Evolutionary conservation across 1,284 basidiomycete genomes (phyloP), one percentile per base, ranked within the genome.

Genomic region (Sporisorium exsertum): DNA sequence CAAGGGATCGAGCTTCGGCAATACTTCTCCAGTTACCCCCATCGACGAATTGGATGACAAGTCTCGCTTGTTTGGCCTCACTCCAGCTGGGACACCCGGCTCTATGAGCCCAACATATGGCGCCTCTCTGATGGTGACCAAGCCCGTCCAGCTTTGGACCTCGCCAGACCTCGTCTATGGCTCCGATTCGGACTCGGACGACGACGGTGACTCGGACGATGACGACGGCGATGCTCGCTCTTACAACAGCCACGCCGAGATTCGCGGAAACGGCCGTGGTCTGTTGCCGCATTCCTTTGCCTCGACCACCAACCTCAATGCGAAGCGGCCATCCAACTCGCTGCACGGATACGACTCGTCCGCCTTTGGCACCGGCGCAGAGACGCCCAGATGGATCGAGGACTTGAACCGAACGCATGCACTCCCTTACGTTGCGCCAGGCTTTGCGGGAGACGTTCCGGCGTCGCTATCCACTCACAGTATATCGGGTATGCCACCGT

Each of bases 131-230:
- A 33, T 40, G 1, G 60, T 51, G 0, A 69, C 69, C 22, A 50
- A 51, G 45, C 61, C 69, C 0, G 62, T 77, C 1, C 53, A 65
- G 32, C 73, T 77, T 16, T 77, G 75, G 72, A 68, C 58, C 27
- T 68, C 71, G 7, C 70, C 71, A 3, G 71, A 79, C 37, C 72
- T 79, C 27, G 59, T 76, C 26, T 76, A 75, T 24, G 75, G 67
- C 18, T 77, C 74, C 9, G 74, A 77, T 47, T 58, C 61, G 7
- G 65, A 63, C 33, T 53, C 47, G 40, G 70, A 72, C 49, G 49
- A 57, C n/a, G 46, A 58, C 20, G 24, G 5, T 20, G 47, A 70
- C 43, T 60, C 67, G 20, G 67, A 64, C 37, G 51, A 56, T n/a
- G 45, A 62, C 37, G 58, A 58, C 47, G 64, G 63, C 10, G 63